Conservation (phyloP, 2,329 filamentous ascomycete genomes). For the Sporothrix pallida region DNA sequence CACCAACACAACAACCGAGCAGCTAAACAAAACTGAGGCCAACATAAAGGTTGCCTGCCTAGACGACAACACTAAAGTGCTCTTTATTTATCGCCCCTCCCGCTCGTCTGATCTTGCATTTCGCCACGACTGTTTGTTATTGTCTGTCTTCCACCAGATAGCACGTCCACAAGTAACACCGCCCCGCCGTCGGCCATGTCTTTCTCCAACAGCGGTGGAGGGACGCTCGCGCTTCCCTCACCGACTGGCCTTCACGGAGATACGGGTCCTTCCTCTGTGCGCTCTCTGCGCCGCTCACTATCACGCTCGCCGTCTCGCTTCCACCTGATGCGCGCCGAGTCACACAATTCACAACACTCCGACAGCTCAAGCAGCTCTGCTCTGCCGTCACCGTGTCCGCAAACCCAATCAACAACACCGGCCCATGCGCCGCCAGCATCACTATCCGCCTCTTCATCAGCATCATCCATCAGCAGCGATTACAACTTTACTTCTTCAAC, state of each 20-base stretch:
- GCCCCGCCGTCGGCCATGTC: slow-evolving; percentile 52
- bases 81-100: not conserved
- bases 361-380: slow-evolving; percentile 62
- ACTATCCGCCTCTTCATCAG: slow-evolving; percentile 31
- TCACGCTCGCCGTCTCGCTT: slow-evolving; percentile 96
- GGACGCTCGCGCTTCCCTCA: slow-evolving; percentile 84
- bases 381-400: slow-evolving; percentile 57
- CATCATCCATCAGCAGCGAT: slow-evolving; percentile 32
- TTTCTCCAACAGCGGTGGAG: slow-evolving; percentile 67
- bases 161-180: not conserved
- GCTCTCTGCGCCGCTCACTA: slow-evolving; percentile 82
- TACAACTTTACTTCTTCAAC: slow-evolving; percentile 30
- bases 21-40: not conserved
- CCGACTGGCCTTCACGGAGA: slow-evolving; percentile 83
- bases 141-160: not conserved
- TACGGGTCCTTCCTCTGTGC: slow-evolving; percentile 76
- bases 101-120: not conserved
- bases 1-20: slow-evolving; percentile 4
- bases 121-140: not conserved
- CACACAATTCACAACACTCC: slow-evolving; percentile 56
- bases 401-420: slow-evolving; percentile 36
- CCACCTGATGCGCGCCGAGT: slow-evolving; percentile 60
- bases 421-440: slow-evolving; percentile 31
- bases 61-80: not conserved
- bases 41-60: slow-evolving; percentile 16